Conservation (phyloP, 2,329 filamentous ascomycete species). For the Grosmannia huntii region DNA sequence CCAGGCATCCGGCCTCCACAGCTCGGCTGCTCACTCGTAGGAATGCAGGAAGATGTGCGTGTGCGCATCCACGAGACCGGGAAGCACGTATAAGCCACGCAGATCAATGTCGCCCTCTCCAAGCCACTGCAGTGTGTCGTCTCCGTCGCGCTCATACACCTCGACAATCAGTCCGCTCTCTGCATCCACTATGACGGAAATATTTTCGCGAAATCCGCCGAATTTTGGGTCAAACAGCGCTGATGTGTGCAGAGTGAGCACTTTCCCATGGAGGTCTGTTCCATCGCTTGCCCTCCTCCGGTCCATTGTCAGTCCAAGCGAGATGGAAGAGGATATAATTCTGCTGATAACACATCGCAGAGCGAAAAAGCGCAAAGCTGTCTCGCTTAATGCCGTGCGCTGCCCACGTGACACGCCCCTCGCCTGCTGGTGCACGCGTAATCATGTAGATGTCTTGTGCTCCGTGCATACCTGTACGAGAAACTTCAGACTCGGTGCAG, state of each 20-base stretch:
- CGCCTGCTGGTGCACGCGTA: background rate
- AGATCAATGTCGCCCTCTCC: constrained; percentile 35
- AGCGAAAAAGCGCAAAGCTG: background rate
- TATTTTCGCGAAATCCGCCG: constrained; percentile 26
- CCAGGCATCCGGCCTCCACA: background rate
- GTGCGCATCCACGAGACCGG: constrained; percentile 41
- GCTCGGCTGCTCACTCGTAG: constrained; percentile 22
- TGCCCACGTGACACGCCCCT: background rate
- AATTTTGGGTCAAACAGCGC: constrained; percentile 31
- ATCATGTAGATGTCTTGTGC: no score
- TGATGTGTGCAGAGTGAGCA: constrained; percentile 27
- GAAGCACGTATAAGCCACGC: constrained; percentile 36
- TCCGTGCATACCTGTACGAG: no score
- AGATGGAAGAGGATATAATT: background rate
- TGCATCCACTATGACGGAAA: constrained; percentile 28
- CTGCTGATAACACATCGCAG: background rate
- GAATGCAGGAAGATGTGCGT: constrained; percentile 44
- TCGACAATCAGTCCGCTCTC: constrained; percentile 26
- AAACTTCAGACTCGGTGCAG: no score
- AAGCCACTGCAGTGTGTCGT: constrained; percentile 14
- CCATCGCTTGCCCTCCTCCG: background rate
- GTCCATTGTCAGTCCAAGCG: background rate
- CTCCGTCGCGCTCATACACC: constrained; percentile 14
- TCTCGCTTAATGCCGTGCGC: background rate
- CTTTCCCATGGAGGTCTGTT: background rate